These are phyloP conservation scores for Leucocoprinus leucothites DNA, from an alignment of 768 basidiomycete species.

Conservation along the genomic window DNA sequence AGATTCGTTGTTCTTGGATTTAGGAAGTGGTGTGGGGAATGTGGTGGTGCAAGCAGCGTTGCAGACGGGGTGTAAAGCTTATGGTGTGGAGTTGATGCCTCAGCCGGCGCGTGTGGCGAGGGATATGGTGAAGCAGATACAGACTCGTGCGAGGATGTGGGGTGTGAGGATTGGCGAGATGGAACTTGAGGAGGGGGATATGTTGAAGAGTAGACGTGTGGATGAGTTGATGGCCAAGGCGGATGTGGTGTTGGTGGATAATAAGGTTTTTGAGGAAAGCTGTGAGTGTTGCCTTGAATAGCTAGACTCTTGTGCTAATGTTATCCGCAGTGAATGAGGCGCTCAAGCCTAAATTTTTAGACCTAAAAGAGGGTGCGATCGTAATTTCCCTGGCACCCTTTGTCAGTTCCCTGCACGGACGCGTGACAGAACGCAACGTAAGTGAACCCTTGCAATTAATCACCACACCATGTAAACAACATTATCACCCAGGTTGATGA, in stretches of 20 bases:
- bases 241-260: constrained; percentile 90
- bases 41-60: constrained; percentile 79
- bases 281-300: constrained; percentile 42
- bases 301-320: constrained; percentile 7
- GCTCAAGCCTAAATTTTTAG: constrained; percentile 85
- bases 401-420: constrained; percentile 65
- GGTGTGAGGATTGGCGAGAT: constrained; percentile 74
- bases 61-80: constrained; percentile 74
- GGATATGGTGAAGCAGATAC: constrained; percentile 71
- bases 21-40: constrained; percentile 86
- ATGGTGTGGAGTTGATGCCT: constrained; percentile 76
- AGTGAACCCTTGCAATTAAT: constrained; percentile 17
- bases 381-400: constrained; percentile 89
- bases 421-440: constrained; percentile 83
- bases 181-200: constrained; percentile 82
- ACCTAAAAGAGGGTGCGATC: constrained; percentile 89
- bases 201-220: constrained; percentile 67
- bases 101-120: constrained; percentile 80
- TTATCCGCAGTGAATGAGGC: constrained; percentile 73
- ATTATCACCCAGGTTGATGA: constrained; percentile 55
- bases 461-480: background rate
- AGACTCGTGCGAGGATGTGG: constrained; percentile 87
- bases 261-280: constrained; percentile 76
- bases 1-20: constrained; percentile 72
- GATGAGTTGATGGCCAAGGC: constrained; percentile 72